These are phyloP conservation scores for fission yeast (Schizosaccharomyces pombe) DNA, from an alignment of 805 yeast genomes.

Conservation along the genomic window ASM294v3 CU329670.1:4986501-4987000, in stretches of 20 bases:
- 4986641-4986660: too few relatives aligned
- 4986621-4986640: too few relatives aligned
- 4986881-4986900: not conserved
- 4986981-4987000: not conserved
- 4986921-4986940: not conserved
- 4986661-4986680: too few relatives aligned
- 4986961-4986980: not conserved
- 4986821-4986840: slow-evolving; percentile 4
- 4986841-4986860: not conserved
- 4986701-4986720: not conserved
- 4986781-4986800: slow-evolving; percentile 2
- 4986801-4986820: slow-evolving; percentile 3
- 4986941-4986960: not conserved
- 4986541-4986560: too few relatives aligned
- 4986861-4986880: slow-evolving; percentile 3
- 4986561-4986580: too few relatives aligned
- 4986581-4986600: too few relatives aligned
- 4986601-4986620: too few relatives aligned
- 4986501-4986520: too few relatives aligned
- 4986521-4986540: too few relatives aligned
- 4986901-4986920: slow-evolving; percentile 1
- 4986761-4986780: not conserved
- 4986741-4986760: not conserved
- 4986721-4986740: not conserved
- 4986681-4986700: too few relatives aligned